Evolutionary conservation across 768 basidiomycete species (phyloP).

Genomic region (Termitomyces sp.): DNA sequence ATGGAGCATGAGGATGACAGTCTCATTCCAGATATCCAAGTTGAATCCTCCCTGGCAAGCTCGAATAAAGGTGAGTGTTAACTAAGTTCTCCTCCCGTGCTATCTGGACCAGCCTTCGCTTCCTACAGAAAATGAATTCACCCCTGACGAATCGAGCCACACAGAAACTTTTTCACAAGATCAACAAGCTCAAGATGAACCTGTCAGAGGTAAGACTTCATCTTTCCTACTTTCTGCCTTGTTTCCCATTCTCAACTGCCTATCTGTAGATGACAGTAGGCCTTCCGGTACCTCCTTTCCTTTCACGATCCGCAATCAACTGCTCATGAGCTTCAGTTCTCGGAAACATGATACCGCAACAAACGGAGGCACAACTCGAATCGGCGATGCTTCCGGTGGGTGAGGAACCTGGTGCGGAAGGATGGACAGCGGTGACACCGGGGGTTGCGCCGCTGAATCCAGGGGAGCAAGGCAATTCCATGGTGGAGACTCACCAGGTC

Average conservation of each 20-base stretch:
- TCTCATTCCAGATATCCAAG: not conserved
- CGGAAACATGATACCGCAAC: constrained; percentile 5
- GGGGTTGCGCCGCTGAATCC: not conserved
- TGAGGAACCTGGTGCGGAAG: constrained; percentile 8
- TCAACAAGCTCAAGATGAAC: not conserved
- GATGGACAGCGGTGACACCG: not conserved
- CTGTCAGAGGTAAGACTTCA: not conserved
- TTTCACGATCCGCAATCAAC: constrained; percentile 13
- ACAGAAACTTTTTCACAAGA: not conserved
- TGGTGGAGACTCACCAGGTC: not conserved
- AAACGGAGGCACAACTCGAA: not conserved
- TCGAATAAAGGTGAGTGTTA: constrained; percentile 15
- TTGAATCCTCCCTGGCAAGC: constrained; percentile 15
- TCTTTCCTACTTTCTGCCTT: not conserved
- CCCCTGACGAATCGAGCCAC: not conserved
- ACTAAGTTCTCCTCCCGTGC: not conserved
- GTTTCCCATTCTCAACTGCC: not conserved
- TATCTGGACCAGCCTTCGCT: not conserved
- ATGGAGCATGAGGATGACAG: constrained; percentile 4
- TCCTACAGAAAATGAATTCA: constrained; percentile 11
- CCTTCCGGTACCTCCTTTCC: constrained; percentile 11
- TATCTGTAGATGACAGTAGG: constrained; percentile 1
- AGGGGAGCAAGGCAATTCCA: not conserved
- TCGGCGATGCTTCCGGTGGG: not conserved
- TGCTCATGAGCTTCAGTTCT: constrained; percentile 19